These are phyloP conservation scores for Yamadazyma triangularis DNA, from an alignment of 1,139 yeast species.

Conservation along the genomic window DNA sequence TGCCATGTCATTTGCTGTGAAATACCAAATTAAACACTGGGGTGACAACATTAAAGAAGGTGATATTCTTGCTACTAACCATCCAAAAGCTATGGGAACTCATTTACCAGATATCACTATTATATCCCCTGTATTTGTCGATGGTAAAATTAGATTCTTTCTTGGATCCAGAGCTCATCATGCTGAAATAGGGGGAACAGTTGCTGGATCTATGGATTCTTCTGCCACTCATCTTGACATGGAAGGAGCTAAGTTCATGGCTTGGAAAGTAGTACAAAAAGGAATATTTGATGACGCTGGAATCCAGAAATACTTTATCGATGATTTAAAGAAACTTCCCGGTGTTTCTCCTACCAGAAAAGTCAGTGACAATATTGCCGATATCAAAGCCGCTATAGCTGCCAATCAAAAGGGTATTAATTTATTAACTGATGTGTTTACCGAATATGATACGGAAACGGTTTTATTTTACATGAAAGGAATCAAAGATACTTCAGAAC, in stretches of 20 bases:
- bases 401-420: constrained; percentile 62
- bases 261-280: constrained; percentile 50
- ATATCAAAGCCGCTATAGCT: constrained; percentile 63
- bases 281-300: constrained; percentile 55
- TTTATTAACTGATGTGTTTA: constrained; percentile 43
- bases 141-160: constrained; percentile 46
- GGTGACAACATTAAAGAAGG: constrained; percentile 13
- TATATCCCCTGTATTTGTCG: constrained; percentile 17
- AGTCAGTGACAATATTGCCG: constrained; percentile 55
- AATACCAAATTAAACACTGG: constrained; percentile 15
- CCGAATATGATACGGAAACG: constrained; percentile 45
- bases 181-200: constrained; percentile 63
- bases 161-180: constrained; percentile 68
- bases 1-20: constrained; percentile 18
- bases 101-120: constrained; percentile 20
- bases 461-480: constrained; percentile 59
- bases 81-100: constrained; percentile 17
- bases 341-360: constrained; percentile 62
- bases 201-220: constrained; percentile 67
- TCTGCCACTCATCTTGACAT: constrained; percentile 54
- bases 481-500: constrained; percentile 57
- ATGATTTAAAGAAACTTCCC: constrained; percentile 49
- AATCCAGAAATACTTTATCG: constrained; percentile 40
- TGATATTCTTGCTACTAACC: constrained; percentile 18
- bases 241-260: constrained; percentile 59